Percentiles rank a stretch among this genome's conserved stretches.
Evolutionary conservation across 306 rosid species (phyloP).

Genomic region (Vachellia collinsii): DNA sequence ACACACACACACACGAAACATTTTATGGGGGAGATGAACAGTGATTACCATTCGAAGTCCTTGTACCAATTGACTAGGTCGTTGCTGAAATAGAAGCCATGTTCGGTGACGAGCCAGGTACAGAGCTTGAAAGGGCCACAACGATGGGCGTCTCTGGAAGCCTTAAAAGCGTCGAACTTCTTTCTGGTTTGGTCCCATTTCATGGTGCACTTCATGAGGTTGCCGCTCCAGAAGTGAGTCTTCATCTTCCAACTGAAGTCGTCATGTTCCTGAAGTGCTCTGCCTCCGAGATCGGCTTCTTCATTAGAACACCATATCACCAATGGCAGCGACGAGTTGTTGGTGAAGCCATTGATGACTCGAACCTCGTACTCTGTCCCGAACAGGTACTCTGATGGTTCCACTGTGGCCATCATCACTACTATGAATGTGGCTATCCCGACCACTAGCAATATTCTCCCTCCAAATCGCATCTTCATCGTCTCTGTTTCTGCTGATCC

Average conservation of each 20-base stretch:
- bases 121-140: constrained; percentile 61
- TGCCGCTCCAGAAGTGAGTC: constrained; percentile 55
- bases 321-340: constrained; percentile 76
- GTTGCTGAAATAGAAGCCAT: constrained; percentile 82
- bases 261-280: constrained; percentile 83
- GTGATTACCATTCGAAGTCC: constrained; percentile 66
- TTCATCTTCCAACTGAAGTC: constrained; percentile 78
- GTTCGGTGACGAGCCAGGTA: constrained; percentile 68
- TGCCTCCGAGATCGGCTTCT: constrained; percentile 71
- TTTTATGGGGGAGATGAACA: neutral
- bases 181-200: constrained; percentile 72
- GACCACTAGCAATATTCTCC: constrained; percentile 24
- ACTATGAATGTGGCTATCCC: constrained; percentile 38
- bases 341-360: constrained; percentile 71
- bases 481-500: neutral
- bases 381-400: constrained; percentile 39
- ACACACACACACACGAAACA: too few species aligned
- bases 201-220: constrained; percentile 67
- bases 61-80: constrained; percentile 78
- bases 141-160: constrained; percentile 62
- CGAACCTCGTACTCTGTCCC: constrained; percentile 57
- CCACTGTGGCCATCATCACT: constrained; percentile 27
- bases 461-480: constrained; percentile 16
- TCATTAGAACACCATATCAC: constrained; percentile 81
- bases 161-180: constrained; percentile 75